These are phyloP conservation scores for Amanita pallidorosea DNA, from an alignment of 768 basidiomycete genomes.

Conservation along the genomic window DNA sequence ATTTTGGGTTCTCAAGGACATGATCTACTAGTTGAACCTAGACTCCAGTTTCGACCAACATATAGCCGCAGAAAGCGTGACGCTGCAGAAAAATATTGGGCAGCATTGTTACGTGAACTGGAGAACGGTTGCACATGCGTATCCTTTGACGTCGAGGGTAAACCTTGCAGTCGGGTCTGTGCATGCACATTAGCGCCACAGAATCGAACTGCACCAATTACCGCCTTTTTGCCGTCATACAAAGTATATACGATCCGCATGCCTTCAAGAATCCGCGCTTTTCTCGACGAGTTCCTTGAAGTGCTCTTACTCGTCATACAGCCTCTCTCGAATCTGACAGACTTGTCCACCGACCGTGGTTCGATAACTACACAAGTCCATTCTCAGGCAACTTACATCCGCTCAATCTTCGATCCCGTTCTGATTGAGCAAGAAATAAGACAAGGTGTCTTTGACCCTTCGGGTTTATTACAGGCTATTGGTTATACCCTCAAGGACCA, in stretches of 20 bases:
- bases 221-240: slow-evolving; percentile 31
- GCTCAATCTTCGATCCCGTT: slow-evolving; percentile 70
- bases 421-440: slow-evolving; percentile 76
- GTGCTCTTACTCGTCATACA: slow-evolving; percentile 80
- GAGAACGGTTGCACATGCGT: slow-evolving; percentile 77
- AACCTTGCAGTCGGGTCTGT: slow-evolving; percentile 45
- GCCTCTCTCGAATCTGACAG: slow-evolving; percentile 55
- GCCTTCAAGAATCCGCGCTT: slow-evolving; percentile 59
- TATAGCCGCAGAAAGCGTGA: slow-evolving; percentile 64
- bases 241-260: slow-evolving; percentile 49
- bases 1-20: slow-evolving; percentile 44
- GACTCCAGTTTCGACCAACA: slow-evolving; percentile 72
- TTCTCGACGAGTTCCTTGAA: slow-evolving; percentile 69
- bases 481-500: slow-evolving; percentile 80
- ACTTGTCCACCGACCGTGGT: slow-evolving; percentile 48
- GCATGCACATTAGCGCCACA: slow-evolving; percentile 36
- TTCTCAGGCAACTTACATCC: slow-evolving; percentile 54
- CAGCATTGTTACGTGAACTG: slow-evolving; percentile 67
- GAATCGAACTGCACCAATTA: slow-evolving; percentile 28
- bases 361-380: slow-evolving; percentile 50
- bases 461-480: slow-evolving; percentile 66
- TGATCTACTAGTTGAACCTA: slow-evolving; percentile 82
- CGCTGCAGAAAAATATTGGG: slow-evolving; percentile 77
- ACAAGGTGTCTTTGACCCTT: slow-evolving; percentile 68
- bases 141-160: slow-evolving; percentile 54